Evolutionary conservation across 2,329 filamentous ascomycete species (phyloP), one percentile per base, ranked within the genome.

Genomic region (Fusarium chaquense): DNA sequence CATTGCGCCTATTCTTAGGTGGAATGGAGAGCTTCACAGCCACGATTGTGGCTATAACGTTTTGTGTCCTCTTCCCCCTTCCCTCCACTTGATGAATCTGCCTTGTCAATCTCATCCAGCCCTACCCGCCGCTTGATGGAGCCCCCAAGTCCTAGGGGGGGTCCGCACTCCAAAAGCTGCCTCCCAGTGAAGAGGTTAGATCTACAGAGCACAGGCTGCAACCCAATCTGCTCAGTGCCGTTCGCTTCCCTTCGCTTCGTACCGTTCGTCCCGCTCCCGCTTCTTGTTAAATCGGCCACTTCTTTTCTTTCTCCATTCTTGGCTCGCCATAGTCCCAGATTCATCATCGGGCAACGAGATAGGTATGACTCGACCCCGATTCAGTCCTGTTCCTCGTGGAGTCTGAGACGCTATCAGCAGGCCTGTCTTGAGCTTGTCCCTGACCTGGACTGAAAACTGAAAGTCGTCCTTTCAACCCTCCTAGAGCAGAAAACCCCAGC

Each of bases 351-450:
- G 58, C 62, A 50, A 70, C 60, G 58, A 62, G 57, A 40, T 22
- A 40, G 22, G 64, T 65, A 74, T 77, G 75, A 77, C 75, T 75
- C 53, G 65, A 67, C 60, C 61, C 51, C 45, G 64, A 63, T 57
- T 73, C 72, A 67, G 49, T 69, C 67, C 58, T 59, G 47, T 72
- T 71, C 70, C 67, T 70, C 73, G 73, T 75, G 72, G 78, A 82
- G 79, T 79, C 80, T 82, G 78, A 80, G 79, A 77, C 75, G 67
- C 44, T 49, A 80, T 81, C 79, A 81, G 80, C 80, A 81, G 81
- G 79, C 75, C 75, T 76, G 74, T 73, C 70, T 70, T 63, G 35
- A 36, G 24, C 46, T 47, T 60, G 61, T 47, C 26, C 46, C 62
- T 65, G 61, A 65, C 62, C 53, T 60, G n/a, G 47, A 44, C 54